Conservation (phyloP, 2,329 filamentous ascomycete genomes). For the Zymoseptoria passerinii region DNA sequence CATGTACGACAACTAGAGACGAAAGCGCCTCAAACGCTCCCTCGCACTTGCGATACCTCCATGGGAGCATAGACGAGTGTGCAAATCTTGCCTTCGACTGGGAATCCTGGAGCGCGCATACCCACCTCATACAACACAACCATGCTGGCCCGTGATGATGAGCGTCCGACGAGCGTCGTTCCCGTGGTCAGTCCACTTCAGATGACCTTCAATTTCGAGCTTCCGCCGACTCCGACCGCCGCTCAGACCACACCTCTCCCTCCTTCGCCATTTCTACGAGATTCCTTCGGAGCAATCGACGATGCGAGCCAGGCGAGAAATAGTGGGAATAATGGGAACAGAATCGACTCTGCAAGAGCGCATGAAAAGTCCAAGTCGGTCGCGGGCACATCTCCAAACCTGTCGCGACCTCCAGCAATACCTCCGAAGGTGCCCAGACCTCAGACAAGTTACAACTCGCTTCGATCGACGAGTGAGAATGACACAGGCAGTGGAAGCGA, state of each 20-base stretch:
- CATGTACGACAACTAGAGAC: background rate
- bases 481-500: background rate
- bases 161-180: background rate
- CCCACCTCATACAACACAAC: background rate
- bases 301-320: background rate
- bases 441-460: background rate
- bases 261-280: constrained; percentile 6
- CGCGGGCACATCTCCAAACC: background rate
- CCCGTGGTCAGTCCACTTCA: constrained; percentile 22
- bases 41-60: background rate
- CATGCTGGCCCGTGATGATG: background rate
- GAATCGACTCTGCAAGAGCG: background rate
- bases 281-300: background rate
- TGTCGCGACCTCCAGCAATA: background rate
- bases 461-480: background rate
- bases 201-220: constrained; percentile 27
- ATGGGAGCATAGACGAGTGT: background rate
- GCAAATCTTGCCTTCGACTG: background rate
- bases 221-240: constrained; percentile 5
- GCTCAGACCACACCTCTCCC: constrained; percentile 4
- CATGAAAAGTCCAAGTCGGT: background rate
- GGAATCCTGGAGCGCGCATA: background rate
- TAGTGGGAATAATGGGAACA: background rate
- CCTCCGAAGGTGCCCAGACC: background rate
- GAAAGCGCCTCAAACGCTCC: background rate